Evolutionary conservation across 345 rosid species (phyloP).

Genomic region (Nasturtium officinale): DNA sequence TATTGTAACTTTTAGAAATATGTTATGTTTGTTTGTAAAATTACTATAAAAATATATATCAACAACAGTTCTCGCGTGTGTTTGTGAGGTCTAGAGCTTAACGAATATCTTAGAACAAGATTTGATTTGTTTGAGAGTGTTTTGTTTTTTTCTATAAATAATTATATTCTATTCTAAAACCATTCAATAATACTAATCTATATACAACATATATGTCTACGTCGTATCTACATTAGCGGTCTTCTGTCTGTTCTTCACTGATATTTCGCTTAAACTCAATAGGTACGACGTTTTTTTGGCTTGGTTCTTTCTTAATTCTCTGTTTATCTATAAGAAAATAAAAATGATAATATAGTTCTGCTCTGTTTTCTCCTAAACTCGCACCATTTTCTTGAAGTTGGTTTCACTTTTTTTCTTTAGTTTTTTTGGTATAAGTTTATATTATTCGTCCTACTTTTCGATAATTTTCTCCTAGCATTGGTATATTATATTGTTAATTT

Average conservation of each 20-base stretch:
- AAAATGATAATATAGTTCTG: not conserved
- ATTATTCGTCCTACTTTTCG: not conserved
- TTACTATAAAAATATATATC: not conserved
- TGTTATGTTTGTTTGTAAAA: not conserved
- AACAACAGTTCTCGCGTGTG: not conserved
- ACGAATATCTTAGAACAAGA: not conserved
- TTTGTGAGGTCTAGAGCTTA: not conserved
- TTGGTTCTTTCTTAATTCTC: conserved; percentile 1
- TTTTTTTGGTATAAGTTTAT: not conserved
- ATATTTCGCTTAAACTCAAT: not conserved
- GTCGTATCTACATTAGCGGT: too few relatives aligned
- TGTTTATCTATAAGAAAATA: not conserved
- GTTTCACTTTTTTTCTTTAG: not conserved
- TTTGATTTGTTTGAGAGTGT: not conserved
- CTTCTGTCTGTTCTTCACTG: conserved; percentile 19
- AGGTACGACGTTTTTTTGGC: not conserved
- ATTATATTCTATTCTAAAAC: conserved; percentile 1
- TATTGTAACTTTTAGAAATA: not conserved
- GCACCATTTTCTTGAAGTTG: not conserved
- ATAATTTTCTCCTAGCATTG: too few relatives aligned
- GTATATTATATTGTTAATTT: not conserved
- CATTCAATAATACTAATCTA: conserved; percentile 37
- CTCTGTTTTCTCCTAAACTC: not conserved
- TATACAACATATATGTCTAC: not conserved
- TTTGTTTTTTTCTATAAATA: not conserved